Percentiles rank a stretch among this genome's conserved stretches.
phyloP scores from a whole-genome alignment of 1,139 yeast species.

The Kodamaea suecica region DNA sequence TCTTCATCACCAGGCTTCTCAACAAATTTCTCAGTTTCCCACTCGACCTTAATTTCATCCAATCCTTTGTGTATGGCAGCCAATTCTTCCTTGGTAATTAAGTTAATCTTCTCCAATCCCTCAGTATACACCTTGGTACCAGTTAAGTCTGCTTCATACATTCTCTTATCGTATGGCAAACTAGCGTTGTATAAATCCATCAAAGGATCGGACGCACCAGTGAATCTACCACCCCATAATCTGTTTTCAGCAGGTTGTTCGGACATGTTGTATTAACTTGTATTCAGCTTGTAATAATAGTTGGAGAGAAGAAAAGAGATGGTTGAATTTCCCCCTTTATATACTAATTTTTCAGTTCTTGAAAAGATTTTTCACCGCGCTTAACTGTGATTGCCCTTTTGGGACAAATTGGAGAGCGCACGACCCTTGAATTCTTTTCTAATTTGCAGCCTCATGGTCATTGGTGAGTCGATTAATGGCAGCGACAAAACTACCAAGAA shows the following conservation, averaged over 20 bases:
- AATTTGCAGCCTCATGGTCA: too few species aligned
- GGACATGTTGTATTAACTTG: constrained; percentile 12
- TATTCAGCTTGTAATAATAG: too few species aligned
- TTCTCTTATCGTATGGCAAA: constrained; percentile 88
- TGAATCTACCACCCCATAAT: constrained; percentile 99
- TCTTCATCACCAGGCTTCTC: constrained; percentile 96
- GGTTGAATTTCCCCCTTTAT: too few species aligned
- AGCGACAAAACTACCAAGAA: too few species aligned
- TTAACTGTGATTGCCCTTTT: too few species aligned
- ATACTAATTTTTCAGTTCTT: too few species aligned
- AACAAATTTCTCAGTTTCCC: constrained; percentile 70
- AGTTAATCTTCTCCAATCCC: constrained; percentile 77
- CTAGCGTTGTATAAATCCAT: constrained; percentile 98
- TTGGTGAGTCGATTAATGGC: too few species aligned
- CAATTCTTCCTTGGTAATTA: constrained; percentile 70
- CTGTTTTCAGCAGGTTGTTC: constrained; percentile 54
- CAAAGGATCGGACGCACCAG: constrained; percentile 93
- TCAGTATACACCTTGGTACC: constrained; percentile 92
- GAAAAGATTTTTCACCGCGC: constrained; percentile 2
- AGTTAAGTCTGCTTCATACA: constrained; percentile 90
- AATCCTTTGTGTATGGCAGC: constrained; percentile 79
- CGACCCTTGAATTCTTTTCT: too few species aligned
- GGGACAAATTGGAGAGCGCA: too few species aligned
- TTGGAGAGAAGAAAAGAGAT: too few species aligned
- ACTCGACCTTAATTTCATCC: constrained; percentile 66